Percentiles rank a stretch among this genome's conserved stretches.
phyloP scores from a whole-genome alignment of 176 grass and related monocot species.

The Alopecurus myosuroides region DNA sequence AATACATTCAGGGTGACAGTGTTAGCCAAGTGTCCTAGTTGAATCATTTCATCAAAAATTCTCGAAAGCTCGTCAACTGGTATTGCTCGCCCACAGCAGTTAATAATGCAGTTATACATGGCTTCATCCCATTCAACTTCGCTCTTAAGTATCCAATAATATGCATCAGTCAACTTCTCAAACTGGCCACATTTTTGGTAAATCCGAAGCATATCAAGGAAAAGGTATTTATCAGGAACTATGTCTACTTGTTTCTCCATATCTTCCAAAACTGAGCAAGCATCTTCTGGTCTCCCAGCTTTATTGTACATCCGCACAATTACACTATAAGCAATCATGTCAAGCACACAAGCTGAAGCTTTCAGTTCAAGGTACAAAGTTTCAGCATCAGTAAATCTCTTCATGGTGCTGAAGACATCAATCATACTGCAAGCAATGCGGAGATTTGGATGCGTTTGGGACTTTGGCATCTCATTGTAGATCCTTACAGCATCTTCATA shows the following conservation, averaged over 20 bases:
- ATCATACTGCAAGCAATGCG: slow-evolving; percentile 84
- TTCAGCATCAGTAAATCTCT: slow-evolving; percentile 73
- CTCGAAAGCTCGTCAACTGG: slow-evolving; percentile 85
- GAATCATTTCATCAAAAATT: slow-evolving; percentile 87
- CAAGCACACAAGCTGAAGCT: slow-evolving; percentile 39
- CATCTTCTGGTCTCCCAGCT: slow-evolving; percentile 50
- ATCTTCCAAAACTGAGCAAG: slow-evolving; percentile 71
- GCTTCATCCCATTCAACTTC: slow-evolving; percentile 66
- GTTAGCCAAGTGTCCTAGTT: slow-evolving; percentile 42
- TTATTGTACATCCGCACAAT: slow-evolving; percentile 81
- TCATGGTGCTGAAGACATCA: slow-evolving; percentile 67
- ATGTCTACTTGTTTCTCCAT: slow-evolving; percentile 83
- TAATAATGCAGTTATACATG: slow-evolving; percentile 95
- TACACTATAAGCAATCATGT: slow-evolving; percentile 90
- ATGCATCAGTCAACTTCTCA: slow-evolving; percentile 71
- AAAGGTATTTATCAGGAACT: slow-evolving; percentile 82
- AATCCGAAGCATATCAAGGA: slow-evolving; percentile 81
- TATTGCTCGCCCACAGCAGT: slow-evolving; percentile 76
- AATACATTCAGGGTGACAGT: slow-evolving; percentile 85
- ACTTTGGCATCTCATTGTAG: slow-evolving; percentile 59
- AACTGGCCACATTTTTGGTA: slow-evolving; percentile 63
- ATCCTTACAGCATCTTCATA: slow-evolving; percentile 64
- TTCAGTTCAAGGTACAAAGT: slow-evolving; percentile 57
- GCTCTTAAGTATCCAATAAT: slow-evolving; percentile 82
- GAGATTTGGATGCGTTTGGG: slow-evolving; percentile 48